These are phyloP conservation scores for Curvularia hawaiiensis DNA, from an alignment of 2,329 filamentous ascomycete genomes.

Conservation along the genomic window DNA sequence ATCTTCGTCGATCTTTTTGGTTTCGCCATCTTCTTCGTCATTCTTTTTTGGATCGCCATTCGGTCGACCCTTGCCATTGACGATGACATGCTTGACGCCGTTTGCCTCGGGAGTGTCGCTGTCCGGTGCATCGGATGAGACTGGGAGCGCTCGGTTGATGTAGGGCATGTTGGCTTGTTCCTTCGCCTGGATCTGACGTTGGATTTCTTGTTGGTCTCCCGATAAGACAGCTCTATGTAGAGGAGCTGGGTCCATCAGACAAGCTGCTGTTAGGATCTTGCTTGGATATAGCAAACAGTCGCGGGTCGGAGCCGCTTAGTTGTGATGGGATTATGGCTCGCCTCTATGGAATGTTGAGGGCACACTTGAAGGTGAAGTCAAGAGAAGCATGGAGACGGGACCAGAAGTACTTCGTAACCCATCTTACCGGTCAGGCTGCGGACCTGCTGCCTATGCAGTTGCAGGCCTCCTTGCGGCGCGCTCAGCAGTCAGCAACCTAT, in stretches of 20 bases:
- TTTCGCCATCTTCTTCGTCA: slow-evolving; percentile 17
- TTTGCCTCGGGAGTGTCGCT: slow-evolving; percentile 9
- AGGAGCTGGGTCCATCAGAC: too few relatives aligned
- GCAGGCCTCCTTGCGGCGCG: slow-evolving; percentile 8
- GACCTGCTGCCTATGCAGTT: slow-evolving; percentile 15
- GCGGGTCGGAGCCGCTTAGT: not conserved
- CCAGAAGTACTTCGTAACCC: not conserved
- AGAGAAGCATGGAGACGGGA: not conserved
- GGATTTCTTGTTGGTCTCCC: too few relatives aligned
- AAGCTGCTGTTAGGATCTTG: not conserved
- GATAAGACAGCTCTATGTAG: too few relatives aligned
- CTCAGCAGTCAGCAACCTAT: not conserved
- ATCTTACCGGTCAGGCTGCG: slow-evolving; percentile 9
- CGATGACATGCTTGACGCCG: slow-evolving; percentile 18
- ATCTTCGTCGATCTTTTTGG: slow-evolving; percentile 13
- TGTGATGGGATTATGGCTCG: not conserved
- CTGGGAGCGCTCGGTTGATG: not conserved
- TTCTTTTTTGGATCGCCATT: slow-evolving; percentile 11
- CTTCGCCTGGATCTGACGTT: too few relatives aligned
- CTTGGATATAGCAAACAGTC: not conserved
- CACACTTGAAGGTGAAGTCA: not conserved
- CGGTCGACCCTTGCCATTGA: slow-evolving; percentile 18
- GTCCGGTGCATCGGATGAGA: slow-evolving; percentile 14
- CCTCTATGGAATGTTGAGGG: not conserved
- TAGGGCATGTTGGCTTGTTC: too few relatives aligned